Evolutionary conservation across 257 asterid genomes (phyloP).

Genomic region (Oldenlandia corymbosa): DNA sequence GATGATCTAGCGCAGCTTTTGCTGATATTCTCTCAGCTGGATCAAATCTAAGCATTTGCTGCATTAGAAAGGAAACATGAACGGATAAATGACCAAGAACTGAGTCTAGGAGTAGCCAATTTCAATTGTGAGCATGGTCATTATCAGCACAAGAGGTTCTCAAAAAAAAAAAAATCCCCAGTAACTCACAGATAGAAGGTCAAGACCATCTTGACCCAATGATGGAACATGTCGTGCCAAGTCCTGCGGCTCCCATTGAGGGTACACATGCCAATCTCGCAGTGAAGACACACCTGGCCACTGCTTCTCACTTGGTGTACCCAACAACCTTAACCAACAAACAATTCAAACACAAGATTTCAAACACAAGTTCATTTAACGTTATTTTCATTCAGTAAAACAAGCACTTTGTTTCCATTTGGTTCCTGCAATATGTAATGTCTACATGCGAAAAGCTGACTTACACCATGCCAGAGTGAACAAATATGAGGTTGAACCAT

Average conservation of each 20-base stretch:
- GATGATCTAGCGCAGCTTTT: conserved; percentile 84
- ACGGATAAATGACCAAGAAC: background rate
- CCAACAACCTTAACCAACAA: conserved; percentile 52
- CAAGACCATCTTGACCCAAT: conserved; percentile 77
- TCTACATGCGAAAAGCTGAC: background rate
- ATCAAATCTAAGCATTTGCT: conserved; percentile 78
- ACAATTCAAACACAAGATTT: background rate
- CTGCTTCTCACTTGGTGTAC: conserved; percentile 77
- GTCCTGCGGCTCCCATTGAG: conserved; percentile 84
- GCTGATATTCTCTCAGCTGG: conserved; percentile 92
- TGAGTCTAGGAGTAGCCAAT: too few species aligned
- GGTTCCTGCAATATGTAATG: background rate
- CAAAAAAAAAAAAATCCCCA: too few species aligned
- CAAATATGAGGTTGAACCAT: background rate
- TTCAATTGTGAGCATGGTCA: too few species aligned
- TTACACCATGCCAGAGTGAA: background rate
- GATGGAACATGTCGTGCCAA: conserved; percentile 76
- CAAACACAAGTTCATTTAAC: background rate
- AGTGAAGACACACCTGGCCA: conserved; percentile 90
- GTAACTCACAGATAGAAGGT: conserved; percentile 60
- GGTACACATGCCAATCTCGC: conserved; percentile 94
- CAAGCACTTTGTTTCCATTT: background rate
- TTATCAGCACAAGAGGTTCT: too few species aligned
- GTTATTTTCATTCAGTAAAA: background rate
- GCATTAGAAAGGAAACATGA: conserved; percentile 27